Base-by-base conservation (phyloP, 2,329 filamentous ascomycete genomes). In the Paramyrothecium sp. region DNA sequence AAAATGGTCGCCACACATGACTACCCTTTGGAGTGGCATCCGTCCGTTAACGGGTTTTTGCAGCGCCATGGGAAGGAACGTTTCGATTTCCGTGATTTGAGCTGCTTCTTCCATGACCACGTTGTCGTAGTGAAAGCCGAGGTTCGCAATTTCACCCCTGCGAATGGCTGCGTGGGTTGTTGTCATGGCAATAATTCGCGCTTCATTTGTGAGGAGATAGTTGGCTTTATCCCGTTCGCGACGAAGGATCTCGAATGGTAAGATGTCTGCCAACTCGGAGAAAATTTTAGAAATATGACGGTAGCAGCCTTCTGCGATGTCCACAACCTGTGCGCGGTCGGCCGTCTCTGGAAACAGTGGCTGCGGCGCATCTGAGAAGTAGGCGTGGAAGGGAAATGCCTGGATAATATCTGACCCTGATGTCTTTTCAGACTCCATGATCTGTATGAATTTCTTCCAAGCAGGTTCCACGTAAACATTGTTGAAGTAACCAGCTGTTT, bases 31-130 rank as follows among this genome's bases (percentile, higher is more conserved):
- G 13, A 99, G 77, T 3, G 88, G 86, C 64, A 91, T 82, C 67
- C 91, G 82, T 34, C 89, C 89, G 54, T 88, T 79, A 62, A 86
- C 85, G 20, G 89, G 86, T 61, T 90, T 91, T 70, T 99, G 96
- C 74, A 99, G 82, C n/a, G 93, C 90, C 54, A 97, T 81, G 1
- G 95, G 95, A 61, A 99, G 92, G 75, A 99, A 98, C 62, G 92
- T 96, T 71, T 99, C 95, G 50, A 97, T 90, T 73, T 99, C 95
- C 0, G 94, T 99, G 69, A 99, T 94, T 70, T 99, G 95, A 13
- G 95, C 95, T 5, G 95, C 94, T 80, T 99, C 95, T 77, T 99
- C 95, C 90, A 99, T 97, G 54, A 99, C 83, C 13, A 99, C 90
- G 62, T 97, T 99, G 78, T 98, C 93, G 67, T 99, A 99, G 65